Evolutionary conservation across 2,329 filamentous ascomycete genomes (phyloP).

Genomic region (Zymoseptoria crescenta): DNA sequence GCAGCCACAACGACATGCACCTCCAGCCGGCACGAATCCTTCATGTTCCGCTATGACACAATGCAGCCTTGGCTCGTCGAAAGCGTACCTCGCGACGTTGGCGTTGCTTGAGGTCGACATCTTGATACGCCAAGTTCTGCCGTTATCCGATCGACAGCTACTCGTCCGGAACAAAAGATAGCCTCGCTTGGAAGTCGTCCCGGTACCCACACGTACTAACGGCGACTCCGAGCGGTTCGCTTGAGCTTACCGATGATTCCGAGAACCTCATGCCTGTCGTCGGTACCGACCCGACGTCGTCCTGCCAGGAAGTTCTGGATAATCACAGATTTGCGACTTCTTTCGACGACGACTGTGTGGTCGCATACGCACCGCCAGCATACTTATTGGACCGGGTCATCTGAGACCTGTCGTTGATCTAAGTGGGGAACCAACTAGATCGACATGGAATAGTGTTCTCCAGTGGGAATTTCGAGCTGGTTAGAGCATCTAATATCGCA

Average conservation of each 20-base stretch:
- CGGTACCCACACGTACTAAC: slow-evolving; percentile 61
- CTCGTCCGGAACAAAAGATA: slow-evolving; percentile 14
- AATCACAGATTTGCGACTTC: slow-evolving; percentile 62
- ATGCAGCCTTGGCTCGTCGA: not conserved
- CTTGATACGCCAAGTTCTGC: not conserved
- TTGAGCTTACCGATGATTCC: slow-evolving; percentile 32
- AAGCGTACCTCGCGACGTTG: slow-evolving; percentile 6
- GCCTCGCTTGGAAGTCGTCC: slow-evolving; percentile 53
- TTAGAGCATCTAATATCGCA: slow-evolving; percentile 74
- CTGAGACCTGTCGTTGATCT: slow-evolving; percentile 68
- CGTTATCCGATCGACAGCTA: slow-evolving; percentile 1
- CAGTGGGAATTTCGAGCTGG: slow-evolving; percentile 65
- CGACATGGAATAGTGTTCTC: slow-evolving; percentile 68
- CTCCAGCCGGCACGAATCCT: not conserved
- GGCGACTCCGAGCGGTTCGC: slow-evolving; percentile 32
- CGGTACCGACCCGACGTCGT: slow-evolving; percentile 20
- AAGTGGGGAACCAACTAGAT: slow-evolving; percentile 66
- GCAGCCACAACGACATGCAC: not conserved
- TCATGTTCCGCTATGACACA: not conserved
- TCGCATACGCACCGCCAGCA: slow-evolving; percentile 58
- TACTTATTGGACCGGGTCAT: slow-evolving; percentile 67
- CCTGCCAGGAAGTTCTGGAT: slow-evolving; percentile 56
- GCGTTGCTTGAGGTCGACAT: slow-evolving; percentile 1
- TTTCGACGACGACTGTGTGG: slow-evolving; percentile 66
- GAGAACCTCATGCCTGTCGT: slow-evolving; percentile 22